phyloP scores from a whole-genome alignment of 202 grass and related monocot species.

The Hordeum pubiflorum region DNA sequence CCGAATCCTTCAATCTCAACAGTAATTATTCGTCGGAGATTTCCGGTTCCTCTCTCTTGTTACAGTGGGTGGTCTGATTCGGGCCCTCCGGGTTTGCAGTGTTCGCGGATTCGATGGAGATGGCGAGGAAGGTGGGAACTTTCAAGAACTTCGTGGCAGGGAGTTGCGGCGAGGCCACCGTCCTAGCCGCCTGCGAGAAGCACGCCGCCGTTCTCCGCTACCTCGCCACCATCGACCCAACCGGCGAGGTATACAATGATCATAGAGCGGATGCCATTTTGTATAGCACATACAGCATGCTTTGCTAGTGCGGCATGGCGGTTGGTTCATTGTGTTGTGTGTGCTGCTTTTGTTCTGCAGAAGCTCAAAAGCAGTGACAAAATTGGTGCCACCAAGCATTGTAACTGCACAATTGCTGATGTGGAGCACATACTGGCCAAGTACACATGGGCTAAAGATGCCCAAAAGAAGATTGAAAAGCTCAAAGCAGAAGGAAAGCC shows the following conservation, averaged over 20 bases:
- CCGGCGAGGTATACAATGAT: constrained; percentile 44
- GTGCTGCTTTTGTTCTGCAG: constrained; percentile 23
- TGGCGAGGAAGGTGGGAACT: constrained; percentile 52
- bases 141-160: constrained; percentile 78
- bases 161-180: constrained; percentile 52
- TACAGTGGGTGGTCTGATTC: background rate
- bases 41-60: background rate
- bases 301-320: background rate
- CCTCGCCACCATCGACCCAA: constrained; percentile 62
- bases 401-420: constrained; percentile 80
- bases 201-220: constrained; percentile 69
- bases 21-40: constrained; percentile 21
- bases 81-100: constrained; percentile 18
- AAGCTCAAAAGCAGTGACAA: constrained; percentile 70
- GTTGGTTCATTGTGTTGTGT: background rate
- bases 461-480: constrained; percentile 69
- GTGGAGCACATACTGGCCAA: constrained; percentile 92
- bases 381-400: constrained; percentile 66
- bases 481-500: constrained; percentile 90
- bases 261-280: background rate
- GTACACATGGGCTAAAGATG: constrained; percentile 87
- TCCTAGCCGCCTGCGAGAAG: constrained; percentile 57
- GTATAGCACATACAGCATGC: background rate
- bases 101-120: constrained; percentile 69
- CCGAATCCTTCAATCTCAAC: constrained; percentile 53